Evolutionary conservation across 129 eudicot species (phyloP), one percentile per base, ranked within the genome.

Genomic region (Centaurea solstitialis): DNA sequence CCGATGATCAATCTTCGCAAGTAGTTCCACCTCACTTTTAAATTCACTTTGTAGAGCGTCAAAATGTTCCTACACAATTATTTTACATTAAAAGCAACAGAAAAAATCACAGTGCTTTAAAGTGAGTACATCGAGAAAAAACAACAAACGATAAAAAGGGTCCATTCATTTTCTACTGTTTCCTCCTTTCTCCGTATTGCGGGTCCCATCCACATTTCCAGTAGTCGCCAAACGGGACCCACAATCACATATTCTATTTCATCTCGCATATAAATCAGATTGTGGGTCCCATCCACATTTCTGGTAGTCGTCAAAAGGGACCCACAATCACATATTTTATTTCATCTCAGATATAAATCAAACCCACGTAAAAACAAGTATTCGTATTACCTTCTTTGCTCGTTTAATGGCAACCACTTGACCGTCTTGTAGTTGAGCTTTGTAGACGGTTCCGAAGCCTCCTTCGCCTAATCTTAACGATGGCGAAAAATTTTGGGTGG

Each of bases 401-500:
- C 97, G 89, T 84, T 95, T 92, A 22, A 95, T 90, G 68, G 99
- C 98, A 79, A 95, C 96, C 72, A 87, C 75, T 73, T 86, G 93
- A 61, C 99, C 98, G 76, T 87, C 92, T 23, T 85, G 92, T 68
- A 95, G 86, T 65, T 78, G 93, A 64, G 96, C 99, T 80, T 89
- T 95, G 77, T 95, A 95, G 23, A 95, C 99, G 9, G 93, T 83
- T 64, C 98, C 99, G 83, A 89, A 92, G 10, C 99, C 99, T 35
- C 99, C 99, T 84, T 91, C 98, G 41, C 99, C 99, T 57, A 95
- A 72, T 78, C 67, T 82, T 73, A 86, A 75, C 3, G 99, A 79
- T 38, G 91, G 84, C 24, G 99, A 86, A 80, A 95, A 95, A 79
- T 88, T 95, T 35, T 92, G 90, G 17, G 99, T 95, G 18, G 93